phyloP scores from a whole-genome alignment of 78 protist genomes.

The Dictyostelium citrinum region DNA sequence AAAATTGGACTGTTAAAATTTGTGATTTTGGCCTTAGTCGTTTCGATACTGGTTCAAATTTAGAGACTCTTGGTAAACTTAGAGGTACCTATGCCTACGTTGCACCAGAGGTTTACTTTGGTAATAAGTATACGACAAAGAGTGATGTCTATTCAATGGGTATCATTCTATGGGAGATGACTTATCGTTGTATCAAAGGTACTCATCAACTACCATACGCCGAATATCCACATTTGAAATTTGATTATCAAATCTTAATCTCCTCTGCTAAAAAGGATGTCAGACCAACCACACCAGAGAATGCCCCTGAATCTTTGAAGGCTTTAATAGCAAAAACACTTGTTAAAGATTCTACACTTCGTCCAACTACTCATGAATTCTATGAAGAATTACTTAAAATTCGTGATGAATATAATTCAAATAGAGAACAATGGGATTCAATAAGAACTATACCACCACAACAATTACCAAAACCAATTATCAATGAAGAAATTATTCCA shows the following conservation, averaged over 20 bases:
- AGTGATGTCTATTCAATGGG: constrained; percentile 82
- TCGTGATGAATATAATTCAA: constrained; percentile 1
- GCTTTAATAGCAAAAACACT: constrained; percentile 33
- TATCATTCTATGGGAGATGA: constrained; percentile 81
- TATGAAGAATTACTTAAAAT: constrained; percentile 4
- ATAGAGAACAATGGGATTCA: constrained; percentile 52
- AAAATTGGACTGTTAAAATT: constrained; percentile 73
- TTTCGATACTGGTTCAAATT: constrained; percentile 66
- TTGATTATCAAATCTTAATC: constrained; percentile 78
- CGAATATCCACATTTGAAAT: constrained; percentile 74
- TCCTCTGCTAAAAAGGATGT: constrained; percentile 68
- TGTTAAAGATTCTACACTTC: constrained; percentile 13
- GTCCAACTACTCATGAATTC: constrained; percentile 48
- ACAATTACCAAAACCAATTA: background rate
- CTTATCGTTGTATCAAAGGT: constrained; percentile 57
- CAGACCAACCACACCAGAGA: constrained; percentile 58
- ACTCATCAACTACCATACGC: constrained; percentile 63
- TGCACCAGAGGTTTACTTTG: constrained; percentile 80
- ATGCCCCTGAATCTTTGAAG: constrained; percentile 30
- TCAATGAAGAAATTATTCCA: background rate
- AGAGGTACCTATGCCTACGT: constrained; percentile 81
- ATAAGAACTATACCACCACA: constrained; percentile 24
- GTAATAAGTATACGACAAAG: constrained; percentile 71
- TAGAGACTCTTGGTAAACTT: constrained; percentile 70
- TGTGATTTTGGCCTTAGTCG: constrained; percentile 79